phyloP scores from a whole-genome alignment of 257 asterid species.

The Primulina huaijiensis region DNA sequence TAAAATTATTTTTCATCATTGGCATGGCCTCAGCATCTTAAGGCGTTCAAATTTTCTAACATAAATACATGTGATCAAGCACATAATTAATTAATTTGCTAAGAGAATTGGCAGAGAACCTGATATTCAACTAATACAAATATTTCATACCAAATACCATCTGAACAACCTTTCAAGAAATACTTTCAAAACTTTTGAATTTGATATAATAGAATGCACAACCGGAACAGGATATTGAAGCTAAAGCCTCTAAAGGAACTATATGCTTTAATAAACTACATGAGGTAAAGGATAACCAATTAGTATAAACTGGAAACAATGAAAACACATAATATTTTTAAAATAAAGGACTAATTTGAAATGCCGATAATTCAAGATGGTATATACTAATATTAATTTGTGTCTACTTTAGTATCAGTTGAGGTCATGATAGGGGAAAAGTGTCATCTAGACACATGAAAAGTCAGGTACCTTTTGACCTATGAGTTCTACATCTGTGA shows the following conservation, averaged over 20 bases:
- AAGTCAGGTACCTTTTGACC: slow-evolving; percentile 46
- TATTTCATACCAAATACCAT: background rate
- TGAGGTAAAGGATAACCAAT: background rate
- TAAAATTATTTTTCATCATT: no score
- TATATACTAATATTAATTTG: background rate
- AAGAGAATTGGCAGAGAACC: background rate
- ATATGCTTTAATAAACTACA: no score
- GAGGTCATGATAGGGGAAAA: background rate
- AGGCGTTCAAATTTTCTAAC: background rate
- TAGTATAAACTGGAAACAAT: background rate
- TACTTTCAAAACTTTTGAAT: background rate
- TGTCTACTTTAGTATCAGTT: background rate
- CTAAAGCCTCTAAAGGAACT: no score
- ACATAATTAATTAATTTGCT: background rate
- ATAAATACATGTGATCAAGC: background rate
- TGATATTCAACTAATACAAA: background rate
- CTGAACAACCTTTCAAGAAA: background rate
- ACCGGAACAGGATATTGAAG: no score
- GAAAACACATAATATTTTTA: background rate
- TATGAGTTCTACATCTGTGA: slow-evolving; percentile 36
- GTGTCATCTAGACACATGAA: no score
- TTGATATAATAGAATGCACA: background rate
- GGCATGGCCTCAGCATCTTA: background rate
- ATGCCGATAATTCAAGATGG: background rate
- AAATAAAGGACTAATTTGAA: background rate